These are phyloP conservation scores for Uronychia binucleata DNA, from an alignment of 73 alveolate species.

Conservation along the genomic window DNA sequence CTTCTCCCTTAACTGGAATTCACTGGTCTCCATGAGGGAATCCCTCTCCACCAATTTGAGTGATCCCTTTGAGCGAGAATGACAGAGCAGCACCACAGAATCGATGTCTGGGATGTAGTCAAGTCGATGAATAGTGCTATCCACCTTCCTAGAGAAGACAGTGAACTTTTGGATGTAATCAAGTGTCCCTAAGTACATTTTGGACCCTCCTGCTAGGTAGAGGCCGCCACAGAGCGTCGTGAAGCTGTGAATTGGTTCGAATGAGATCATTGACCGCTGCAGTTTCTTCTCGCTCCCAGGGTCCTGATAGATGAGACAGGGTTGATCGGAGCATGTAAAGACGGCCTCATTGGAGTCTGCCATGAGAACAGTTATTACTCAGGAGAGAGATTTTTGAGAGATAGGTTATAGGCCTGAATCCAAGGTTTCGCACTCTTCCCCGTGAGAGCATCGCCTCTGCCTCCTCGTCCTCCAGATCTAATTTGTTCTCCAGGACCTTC, in stretches of 20 bases:
- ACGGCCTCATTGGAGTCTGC: background rate
- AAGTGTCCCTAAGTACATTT: background rate
- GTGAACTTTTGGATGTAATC: background rate
- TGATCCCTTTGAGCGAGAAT: background rate
- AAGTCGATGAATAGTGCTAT: background rate
- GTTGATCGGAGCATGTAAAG: background rate
- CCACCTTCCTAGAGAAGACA: background rate
- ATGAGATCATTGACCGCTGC: background rate
- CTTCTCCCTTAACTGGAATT: background rate
- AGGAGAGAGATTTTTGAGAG: background rate
- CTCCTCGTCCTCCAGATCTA: background rate
- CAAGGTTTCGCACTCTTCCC: background rate
- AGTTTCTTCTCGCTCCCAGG: background rate
- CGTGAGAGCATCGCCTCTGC: background rate
- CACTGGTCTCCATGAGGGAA: background rate
- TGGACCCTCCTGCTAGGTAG: background rate
- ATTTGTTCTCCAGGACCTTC: background rate
- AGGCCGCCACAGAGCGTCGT: background rate
- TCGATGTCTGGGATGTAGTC: background rate
- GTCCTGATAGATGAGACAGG: background rate
- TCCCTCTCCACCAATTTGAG: background rate
- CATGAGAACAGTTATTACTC: background rate
- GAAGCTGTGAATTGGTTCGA: background rate
- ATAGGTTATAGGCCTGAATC: background rate
- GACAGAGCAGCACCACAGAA: background rate